Conservation (phyloP, 192 early-diverging fungal species). For the Coemansia sp. region DNA sequence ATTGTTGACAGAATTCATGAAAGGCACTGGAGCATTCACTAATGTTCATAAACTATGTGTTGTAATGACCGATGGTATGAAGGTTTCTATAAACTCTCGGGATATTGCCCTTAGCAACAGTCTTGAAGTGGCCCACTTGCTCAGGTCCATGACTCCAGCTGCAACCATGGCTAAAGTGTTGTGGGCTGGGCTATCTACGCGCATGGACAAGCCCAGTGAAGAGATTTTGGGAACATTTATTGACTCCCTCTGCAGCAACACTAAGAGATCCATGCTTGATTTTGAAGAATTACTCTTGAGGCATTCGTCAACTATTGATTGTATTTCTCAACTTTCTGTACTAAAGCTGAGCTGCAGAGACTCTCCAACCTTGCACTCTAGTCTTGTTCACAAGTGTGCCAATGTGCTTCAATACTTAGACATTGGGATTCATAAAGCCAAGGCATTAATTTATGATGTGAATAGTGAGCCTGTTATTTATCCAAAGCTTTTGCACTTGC, state of each 20-base stretch:
- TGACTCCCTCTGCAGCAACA: neutral
- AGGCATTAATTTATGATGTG: neutral
- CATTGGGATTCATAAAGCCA: neutral
- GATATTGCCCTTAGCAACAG: neutral
- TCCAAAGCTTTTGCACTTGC: slow-evolving; percentile 3
- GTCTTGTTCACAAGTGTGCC: neutral
- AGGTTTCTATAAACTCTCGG: too few relatives aligned
- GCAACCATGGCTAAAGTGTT: neutral
- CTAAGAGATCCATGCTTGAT: neutral
- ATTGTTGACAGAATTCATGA: neutral
- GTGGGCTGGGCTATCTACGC: neutral
- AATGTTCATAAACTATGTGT: neutral
- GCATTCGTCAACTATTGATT: neutral
- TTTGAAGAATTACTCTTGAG: neutral
- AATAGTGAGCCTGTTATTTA: neutral
- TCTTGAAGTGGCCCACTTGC: neutral
- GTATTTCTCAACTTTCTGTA: neutral
- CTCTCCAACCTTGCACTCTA: too few relatives aligned
- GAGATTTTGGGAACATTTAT: neutral
- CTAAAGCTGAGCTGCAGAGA: neutral
- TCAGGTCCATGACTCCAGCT: neutral
- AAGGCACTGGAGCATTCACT: neutral
- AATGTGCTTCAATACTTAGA: neutral
- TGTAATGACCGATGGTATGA: neutral
- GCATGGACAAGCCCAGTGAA: neutral